A percentile compares a stretch with the other conserved stretches of the same genome.
These are phyloP conservation scores for Cyberlindnera veronae DNA, from an alignment of 805 yeast species.

Conservation along the genomic window DNA sequence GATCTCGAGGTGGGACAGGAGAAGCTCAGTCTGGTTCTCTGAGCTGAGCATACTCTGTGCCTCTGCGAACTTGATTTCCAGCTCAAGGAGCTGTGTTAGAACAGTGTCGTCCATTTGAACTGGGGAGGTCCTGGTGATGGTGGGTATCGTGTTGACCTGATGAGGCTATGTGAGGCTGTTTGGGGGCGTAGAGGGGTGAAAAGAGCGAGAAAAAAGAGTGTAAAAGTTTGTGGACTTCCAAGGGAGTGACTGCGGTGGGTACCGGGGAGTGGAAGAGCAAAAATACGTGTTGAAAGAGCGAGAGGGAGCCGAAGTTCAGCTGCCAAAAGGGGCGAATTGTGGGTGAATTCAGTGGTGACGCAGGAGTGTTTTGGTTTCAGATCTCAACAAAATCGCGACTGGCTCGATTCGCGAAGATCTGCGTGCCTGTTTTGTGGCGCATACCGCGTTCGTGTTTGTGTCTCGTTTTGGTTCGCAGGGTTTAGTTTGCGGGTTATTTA, in stretches of 20 bases:
- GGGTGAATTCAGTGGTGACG: neutral
- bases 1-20: constrained; percentile 13
- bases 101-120: constrained; percentile 16
- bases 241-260: constrained; percentile 9
- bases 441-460: neutral
- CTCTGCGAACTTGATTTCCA: constrained; percentile 15
- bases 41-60: constrained; percentile 7
- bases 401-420: too few species aligned
- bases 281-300: neutral
- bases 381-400: too few species aligned
- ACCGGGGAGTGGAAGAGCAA: constrained; percentile 3
- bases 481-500: too few species aligned
- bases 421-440: neutral
- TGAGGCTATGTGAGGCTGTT: neutral
- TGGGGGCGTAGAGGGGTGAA: neutral
- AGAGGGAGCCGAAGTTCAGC: too few species aligned
- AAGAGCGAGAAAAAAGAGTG: neutral
- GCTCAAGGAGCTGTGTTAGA: constrained; percentile 22
- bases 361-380: constrained; percentile 1
- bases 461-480: too few species aligned
- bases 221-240: neutral
- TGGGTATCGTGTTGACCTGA: too few species aligned
- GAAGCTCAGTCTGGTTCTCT: constrained; percentile 10
- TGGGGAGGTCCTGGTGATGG: neutral
- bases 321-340: neutral